Evolutionary conservation across 345 rosid genomes (phyloP), one percentile per base, ranked within the genome.

Genomic region (Excoecaria agallocha): DNA sequence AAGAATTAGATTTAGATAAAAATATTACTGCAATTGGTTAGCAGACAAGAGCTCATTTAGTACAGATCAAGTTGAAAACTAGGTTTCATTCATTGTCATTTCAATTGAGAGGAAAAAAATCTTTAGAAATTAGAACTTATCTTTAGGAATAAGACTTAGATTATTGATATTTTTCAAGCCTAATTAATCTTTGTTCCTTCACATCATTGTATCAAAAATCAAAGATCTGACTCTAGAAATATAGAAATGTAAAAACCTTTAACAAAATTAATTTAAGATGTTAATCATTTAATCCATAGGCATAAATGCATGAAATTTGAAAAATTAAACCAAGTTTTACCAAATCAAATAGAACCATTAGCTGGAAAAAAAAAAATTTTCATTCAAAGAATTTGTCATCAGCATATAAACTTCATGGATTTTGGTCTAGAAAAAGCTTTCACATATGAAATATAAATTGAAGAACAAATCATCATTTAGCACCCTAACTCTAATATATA

Each of bases 401-500:
- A 43, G 46, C 46, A 5, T 9, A 43, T 43, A 43, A 43, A 43
- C 46, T 43, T 43, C 8, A 43, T 43, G 46, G 8, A 43, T 0
- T 43, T 6, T 43, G 46, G 5, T 43, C 46, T 4, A 6, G 0
- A 16, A 52, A 52, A 52, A 7, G 17, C 5, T 52, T 15, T 9
- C 17, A 13, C 57, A 0, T 1, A 52, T 4, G 57, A 52, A 52
- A 52, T 52, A 52, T 7, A 13, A 52, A 15, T 20, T 52, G 57
- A 3, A 52, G 1, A 16, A 13, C 46, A 43, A 43, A 43, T 43
- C 46, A 9, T 43, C 8, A 6, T 43, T 43, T 43, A 3, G 46
- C 46, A 43, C 46, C 46, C 46, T 1, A 5, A 6, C 46, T 43
- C 46, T 43, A 43, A 9, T n/a, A 92, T 90, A 73, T 91, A 92